These are phyloP conservation scores for Pythium biforme DNA, from an alignment of 352 stramenopile species.

Conservation along the genomic window DNA sequence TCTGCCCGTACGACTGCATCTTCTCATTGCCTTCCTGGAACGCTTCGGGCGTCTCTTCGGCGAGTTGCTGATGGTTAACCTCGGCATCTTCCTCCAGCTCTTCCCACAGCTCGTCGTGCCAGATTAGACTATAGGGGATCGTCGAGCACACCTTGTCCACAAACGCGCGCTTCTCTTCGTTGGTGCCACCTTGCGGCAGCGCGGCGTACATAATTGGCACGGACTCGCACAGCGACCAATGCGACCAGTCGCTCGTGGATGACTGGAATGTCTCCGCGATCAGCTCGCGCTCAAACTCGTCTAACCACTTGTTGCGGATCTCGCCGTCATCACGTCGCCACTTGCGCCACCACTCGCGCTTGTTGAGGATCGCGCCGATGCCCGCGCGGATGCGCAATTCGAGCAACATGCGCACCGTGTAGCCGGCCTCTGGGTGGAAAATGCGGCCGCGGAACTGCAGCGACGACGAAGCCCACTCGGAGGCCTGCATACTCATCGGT, in stretches of 20 bases:
- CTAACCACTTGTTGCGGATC: conserved; percentile 36
- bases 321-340: conserved; percentile 28
- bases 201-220: conserved; percentile 12
- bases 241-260: conserved; percentile 19
- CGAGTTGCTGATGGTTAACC: neutral
- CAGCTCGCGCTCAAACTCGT: conserved; percentile 33
- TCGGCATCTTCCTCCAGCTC: neutral
- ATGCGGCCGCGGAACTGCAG: conserved; percentile 25
- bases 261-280: conserved; percentile 28
- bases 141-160: conserved; percentile 1
- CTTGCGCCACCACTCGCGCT: conserved; percentile 45
- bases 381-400: conserved; percentile 35
- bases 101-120: conserved; percentile 27
- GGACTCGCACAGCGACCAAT: conserved; percentile 12
- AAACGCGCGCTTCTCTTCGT: conserved; percentile 18
- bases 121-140: conserved; percentile 26
- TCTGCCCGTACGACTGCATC: conserved; percentile 21
- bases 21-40: conserved; percentile 14
- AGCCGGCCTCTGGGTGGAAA: conserved; percentile 16
- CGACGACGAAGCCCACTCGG: neutral
- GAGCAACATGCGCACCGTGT: conserved; percentile 29
- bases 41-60: conserved; percentile 1
- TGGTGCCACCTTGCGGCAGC: neutral
- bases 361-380: conserved; percentile 41
- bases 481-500: neutral